Evolutionary conservation across 805 yeast species (phyloP), one percentile per base, ranked within the genome.

Genomic region (Cyberlindnera maclurae): DNA sequence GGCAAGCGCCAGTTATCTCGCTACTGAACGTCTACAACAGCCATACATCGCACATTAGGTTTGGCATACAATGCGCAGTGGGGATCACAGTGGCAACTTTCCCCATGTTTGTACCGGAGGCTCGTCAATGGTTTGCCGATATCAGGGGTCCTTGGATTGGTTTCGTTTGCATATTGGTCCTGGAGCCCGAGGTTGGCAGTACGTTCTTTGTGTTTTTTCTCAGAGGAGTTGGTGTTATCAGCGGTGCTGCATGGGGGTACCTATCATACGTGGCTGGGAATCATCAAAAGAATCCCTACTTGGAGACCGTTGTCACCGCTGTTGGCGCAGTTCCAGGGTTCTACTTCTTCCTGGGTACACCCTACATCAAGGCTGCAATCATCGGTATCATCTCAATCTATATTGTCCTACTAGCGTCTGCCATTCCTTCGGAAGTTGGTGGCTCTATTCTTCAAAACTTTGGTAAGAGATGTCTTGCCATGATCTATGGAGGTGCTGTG

Each of bases 61-160:
- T 68, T 50, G 73, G 74, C 1, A 49, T 70, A 31, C 75, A 73
- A 44, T 64, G 68, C 11, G 59, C 68, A 0, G 48, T 68, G 28
- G 71, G 73, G 0, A 47, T 71, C 31, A 67, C 70, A 61, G 42
- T 70, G 1, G 65, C 70, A 2, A 67, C 76, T 0, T 70, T 71
- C 42, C 77, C 77, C 1, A 72, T 70, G 67, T 73, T 70, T 46
- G 56, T 67, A 27, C 72, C 75, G 0, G 61, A 63, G 28, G 46
- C 68, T 15, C 58, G 76, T 33, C 52, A 55, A n/a, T 73, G 77
- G 77, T 72, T 70, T 43, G 54, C 54, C n/a, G 60, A 63, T 13
- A 61, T 65, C 26, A 62, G 70, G 43, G 77, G 77, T 31, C 56
- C 71, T 1, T 73, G 78, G 78, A 64, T 70, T 6, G 77, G 77